Conservation (phyloP, 306 rosid genomes). For the Oemleria cerasiformis region DNA sequence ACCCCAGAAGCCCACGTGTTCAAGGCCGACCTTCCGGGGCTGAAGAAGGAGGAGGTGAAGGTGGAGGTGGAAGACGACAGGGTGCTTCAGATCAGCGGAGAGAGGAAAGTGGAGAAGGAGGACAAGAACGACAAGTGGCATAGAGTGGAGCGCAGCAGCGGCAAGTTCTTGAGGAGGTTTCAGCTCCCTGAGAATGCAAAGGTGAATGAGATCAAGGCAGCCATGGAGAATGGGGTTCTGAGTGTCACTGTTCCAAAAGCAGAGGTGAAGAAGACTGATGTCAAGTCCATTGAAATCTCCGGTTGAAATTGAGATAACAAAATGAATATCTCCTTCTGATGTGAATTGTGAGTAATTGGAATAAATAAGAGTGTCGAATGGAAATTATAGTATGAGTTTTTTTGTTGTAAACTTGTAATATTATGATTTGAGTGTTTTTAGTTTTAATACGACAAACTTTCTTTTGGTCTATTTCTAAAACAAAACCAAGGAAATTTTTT, state of each 20-base stretch:
- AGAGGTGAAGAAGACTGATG: constrained; percentile 23
- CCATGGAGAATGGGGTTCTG: constrained; percentile 41
- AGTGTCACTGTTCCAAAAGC: constrained; percentile 22
- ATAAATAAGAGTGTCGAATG: no score
- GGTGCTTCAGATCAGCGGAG: constrained; percentile 33
- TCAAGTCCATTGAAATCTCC: constrained; percentile 29
- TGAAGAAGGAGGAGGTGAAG: constrained; percentile 30
- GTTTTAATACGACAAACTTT: no score
- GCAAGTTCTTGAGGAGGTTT: constrained; percentile 31
- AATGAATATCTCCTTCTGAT: no score
- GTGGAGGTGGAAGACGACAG: constrained; percentile 30
- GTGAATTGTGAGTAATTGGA: no score
- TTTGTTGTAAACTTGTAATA: no score
- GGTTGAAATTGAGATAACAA: constrained; percentile 21
- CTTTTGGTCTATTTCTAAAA: no score
- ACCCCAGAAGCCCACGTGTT: constrained; percentile 32
- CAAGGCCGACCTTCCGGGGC: constrained; percentile 26
- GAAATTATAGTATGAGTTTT: no score
- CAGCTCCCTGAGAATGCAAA: constrained; percentile 38
- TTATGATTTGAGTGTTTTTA: no score
- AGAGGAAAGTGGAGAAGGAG: constrained; percentile 33
- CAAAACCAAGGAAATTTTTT: no score
- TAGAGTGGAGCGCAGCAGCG: constrained; percentile 30
- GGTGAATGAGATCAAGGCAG: constrained; percentile 28
- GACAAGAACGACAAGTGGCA: constrained; percentile 38